Evolutionary conservation across 1,284 basidiomycete species (phyloP).

Genomic region (Moesziomyces parantarcticus): DNA sequence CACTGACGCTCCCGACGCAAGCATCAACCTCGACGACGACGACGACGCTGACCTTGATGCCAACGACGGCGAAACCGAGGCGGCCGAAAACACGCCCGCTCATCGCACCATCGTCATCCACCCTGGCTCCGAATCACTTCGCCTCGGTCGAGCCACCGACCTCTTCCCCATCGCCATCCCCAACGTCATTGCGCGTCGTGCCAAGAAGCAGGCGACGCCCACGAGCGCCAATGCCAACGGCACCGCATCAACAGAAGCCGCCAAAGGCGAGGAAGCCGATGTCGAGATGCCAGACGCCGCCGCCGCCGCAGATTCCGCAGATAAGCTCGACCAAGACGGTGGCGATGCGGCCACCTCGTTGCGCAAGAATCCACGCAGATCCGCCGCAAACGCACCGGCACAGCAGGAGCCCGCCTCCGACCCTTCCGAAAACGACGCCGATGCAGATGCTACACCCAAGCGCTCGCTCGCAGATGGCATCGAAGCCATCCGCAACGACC

Average conservation of each 20-base stretch:
- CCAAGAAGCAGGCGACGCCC: constrained; percentile 13
- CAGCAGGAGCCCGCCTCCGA: constrained; percentile 5
- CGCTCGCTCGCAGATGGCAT: constrained; percentile 43
- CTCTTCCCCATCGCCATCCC: constrained; percentile 80
- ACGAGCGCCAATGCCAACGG: neutral
- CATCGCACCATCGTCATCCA: constrained; percentile 81
- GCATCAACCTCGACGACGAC: constrained; percentile 32
- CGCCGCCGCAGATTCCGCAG: constrained; percentile 5
- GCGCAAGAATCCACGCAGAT: constrained; percentile 29
- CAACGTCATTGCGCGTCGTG: constrained; percentile 77
- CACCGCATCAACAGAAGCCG: neutral
- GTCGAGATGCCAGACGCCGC: constrained; percentile 20
- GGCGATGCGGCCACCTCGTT: constrained; percentile 1
- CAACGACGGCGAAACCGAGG: constrained; percentile 40
- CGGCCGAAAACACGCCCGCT: constrained; percentile 39
- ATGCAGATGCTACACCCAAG: constrained; percentile 3
- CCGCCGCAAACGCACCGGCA: constrained; percentile 12
- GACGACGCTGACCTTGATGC: constrained; percentile 32
- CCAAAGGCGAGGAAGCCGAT: constrained; percentile 7
- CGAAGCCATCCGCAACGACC: constrained; percentile 61
- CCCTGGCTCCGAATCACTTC: constrained; percentile 85
- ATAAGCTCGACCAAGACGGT: constrained; percentile 1
- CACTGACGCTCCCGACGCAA: constrained; percentile 19
- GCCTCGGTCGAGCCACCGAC: constrained; percentile 91
- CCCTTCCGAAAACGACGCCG: constrained; percentile 1